phyloP scores from a whole-genome alignment of 805 yeast species.

The Torulaspora franciscae region DNA sequence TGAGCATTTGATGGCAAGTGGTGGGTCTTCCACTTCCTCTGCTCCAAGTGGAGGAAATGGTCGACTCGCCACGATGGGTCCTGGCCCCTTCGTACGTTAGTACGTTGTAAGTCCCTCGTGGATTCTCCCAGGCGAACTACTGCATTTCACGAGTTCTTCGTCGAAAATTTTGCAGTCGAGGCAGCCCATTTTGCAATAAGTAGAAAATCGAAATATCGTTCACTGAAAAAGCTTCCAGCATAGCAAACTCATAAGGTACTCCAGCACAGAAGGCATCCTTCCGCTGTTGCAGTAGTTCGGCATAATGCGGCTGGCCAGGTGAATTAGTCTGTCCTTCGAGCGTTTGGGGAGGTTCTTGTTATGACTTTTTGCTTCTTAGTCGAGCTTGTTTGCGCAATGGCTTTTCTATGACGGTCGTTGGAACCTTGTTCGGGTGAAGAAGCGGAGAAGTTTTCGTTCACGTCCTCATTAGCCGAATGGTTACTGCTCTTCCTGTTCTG shows the following conservation, averaged over 20 bases:
- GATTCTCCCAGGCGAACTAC: too few species aligned
- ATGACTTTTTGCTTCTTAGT: neutral
- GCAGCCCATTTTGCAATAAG: neutral
- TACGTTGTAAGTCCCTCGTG: too few species aligned
- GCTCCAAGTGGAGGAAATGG: too few species aligned
- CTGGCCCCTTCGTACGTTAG: too few species aligned
- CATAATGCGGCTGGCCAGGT: neutral
- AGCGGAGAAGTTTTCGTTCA: neutral
- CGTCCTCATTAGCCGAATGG: conserved; percentile 6
- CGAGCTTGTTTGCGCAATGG: neutral
- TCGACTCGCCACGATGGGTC: too few species aligned
- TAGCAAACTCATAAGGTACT: conserved; percentile 2
- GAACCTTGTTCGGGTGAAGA: neutral
- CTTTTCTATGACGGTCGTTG: neutral
- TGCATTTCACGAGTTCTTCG: too few species aligned
- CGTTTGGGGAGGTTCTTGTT: neutral
- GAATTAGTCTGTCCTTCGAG: neutral
- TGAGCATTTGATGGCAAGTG: too few species aligned
- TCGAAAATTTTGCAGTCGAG: conserved; percentile 4
- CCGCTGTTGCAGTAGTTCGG: neutral
- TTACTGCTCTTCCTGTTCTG: conserved; percentile 5
- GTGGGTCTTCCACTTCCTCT: too few species aligned
- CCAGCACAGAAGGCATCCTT: conserved; percentile 1
- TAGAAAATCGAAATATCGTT: neutral
- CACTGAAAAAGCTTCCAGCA: conserved; percentile 1